Evolutionary conservation across 2,329 filamentous ascomycete species (phyloP).

Genomic region (Colletotrichum spaethianum): DNA sequence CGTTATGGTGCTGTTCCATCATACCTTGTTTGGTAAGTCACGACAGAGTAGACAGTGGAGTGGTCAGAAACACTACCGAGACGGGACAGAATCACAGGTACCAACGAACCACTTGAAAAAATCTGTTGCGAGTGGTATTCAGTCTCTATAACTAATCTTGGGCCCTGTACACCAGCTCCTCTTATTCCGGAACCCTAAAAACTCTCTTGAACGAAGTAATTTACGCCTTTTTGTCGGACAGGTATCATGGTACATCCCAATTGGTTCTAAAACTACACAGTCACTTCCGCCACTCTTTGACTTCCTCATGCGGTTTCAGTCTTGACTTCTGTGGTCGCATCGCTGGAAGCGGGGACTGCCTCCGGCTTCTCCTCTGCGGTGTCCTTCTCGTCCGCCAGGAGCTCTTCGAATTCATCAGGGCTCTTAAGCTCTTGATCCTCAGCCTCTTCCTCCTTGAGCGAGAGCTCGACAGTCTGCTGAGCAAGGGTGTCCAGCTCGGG

Average conservation of each 20-base stretch:
- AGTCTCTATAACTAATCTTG: conserved; percentile 39
- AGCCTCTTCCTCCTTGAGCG: conserved; percentile 20
- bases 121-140: conserved; percentile 27
- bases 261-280: conserved; percentile 39
- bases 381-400: conserved; percentile 26
- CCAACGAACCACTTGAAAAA: no score
- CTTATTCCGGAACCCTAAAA: conserved; percentile 32
- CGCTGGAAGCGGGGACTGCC: background rate
- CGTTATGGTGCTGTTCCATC: background rate
- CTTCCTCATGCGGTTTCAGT: conserved; percentile 26
- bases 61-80: background rate
- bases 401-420: conserved; percentile 40
- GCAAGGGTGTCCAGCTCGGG: conserved; percentile 10
- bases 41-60: background rate
- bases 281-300: conserved; percentile 9
- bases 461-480: conserved; percentile 25
- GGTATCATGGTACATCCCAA: conserved; percentile 42
- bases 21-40: no score
- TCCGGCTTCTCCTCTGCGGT: conserved; percentile 10
- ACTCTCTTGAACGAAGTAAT: conserved; percentile 35
- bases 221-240: conserved; percentile 41
- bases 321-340: conserved; percentile 20
- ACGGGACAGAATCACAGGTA: background rate
- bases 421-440: conserved; percentile 36
- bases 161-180: conserved; percentile 33